Conservation (phyloP, 1,139 yeast genomes). For the Kodamaea ohmeri region DNA sequence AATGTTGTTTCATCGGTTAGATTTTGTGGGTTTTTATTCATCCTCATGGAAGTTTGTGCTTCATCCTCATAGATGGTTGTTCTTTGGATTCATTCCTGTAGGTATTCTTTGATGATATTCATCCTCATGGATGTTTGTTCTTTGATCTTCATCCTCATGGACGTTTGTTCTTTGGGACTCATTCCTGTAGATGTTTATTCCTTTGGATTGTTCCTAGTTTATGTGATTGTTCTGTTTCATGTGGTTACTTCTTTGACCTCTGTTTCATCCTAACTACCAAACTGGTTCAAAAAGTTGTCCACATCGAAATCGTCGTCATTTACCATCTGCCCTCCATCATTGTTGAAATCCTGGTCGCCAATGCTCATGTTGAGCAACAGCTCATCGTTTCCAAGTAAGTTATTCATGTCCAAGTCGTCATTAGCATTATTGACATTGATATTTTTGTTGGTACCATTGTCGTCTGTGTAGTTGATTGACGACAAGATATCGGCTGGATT, state of each 20-base stretch:
- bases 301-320: slow-evolving; percentile 46
- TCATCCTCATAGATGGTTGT: too few relatives aligned
- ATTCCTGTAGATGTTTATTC: too few relatives aligned
- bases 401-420: slow-evolving; percentile 41
- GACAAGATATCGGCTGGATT: slow-evolving; percentile 42
- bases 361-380: slow-evolving; percentile 44
- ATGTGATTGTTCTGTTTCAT: neutral
- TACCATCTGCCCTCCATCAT: slow-evolving; percentile 20
- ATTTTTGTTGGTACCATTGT: slow-evolving; percentile 12
- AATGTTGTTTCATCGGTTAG: too few relatives aligned
- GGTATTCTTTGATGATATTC: too few relatives aligned
- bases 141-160: too few relatives aligned
- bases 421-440: slow-evolving; percentile 14
- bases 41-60: too few relatives aligned
- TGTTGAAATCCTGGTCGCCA: slow-evolving; percentile 34
- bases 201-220: too few relatives aligned
- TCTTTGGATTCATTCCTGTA: too few relatives aligned
- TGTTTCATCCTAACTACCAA: slow-evolving; percentile 27
- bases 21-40: too few relatives aligned
- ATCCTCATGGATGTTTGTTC: too few relatives aligned
- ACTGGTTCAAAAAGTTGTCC: slow-evolving; percentile 46
- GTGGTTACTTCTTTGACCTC: neutral
- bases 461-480: slow-evolving; percentile 29
- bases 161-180: too few relatives aligned
- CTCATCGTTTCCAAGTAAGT: slow-evolving; percentile 42